A percentile compares a stretch with the other conserved stretches of the same genome.
phyloP scores from a whole-genome alignment of 305 asterid genomes.

The Striga hermonthica region DNA sequence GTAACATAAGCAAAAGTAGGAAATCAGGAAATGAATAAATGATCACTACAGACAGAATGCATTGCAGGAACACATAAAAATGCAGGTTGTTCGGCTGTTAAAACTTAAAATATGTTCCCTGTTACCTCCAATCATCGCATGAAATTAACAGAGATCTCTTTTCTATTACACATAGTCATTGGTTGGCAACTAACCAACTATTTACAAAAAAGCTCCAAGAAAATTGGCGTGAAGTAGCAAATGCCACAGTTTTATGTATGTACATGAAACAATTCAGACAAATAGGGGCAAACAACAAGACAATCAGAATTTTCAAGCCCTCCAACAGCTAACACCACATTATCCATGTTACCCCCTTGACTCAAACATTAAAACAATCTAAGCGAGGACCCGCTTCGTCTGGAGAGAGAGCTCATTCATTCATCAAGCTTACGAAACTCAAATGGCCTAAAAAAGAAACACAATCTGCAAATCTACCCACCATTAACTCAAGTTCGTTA shows the following conservation, averaged over 20 bases:
- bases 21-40: constrained; percentile 13
- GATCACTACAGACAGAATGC: neutral
- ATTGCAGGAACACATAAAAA: neutral
- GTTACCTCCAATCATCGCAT: neutral
- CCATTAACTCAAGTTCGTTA: too few relatives aligned
- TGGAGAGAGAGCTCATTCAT: neutral
- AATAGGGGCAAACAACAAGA: neutral
- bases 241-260: neutral
- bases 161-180: too few relatives aligned
- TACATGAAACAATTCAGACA: neutral
- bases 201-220: neutral
- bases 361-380: neutral
- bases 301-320: too few relatives aligned
- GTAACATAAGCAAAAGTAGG: constrained; percentile 24
- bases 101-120: neutral
- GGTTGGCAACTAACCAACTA: neutral
- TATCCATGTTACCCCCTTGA: too few relatives aligned
- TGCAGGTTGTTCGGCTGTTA: neutral
- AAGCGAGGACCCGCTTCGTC: neutral
- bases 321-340: too few relatives aligned
- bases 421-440: too few relatives aligned
- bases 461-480: too few relatives aligned
- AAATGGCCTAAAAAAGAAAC: too few relatives aligned
- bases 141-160: too few relatives aligned
- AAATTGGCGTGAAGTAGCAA: neutral